phyloP scores from a whole-genome alignment of 148 eudicot genomes.

The Gaultheria prostrata region DNA sequence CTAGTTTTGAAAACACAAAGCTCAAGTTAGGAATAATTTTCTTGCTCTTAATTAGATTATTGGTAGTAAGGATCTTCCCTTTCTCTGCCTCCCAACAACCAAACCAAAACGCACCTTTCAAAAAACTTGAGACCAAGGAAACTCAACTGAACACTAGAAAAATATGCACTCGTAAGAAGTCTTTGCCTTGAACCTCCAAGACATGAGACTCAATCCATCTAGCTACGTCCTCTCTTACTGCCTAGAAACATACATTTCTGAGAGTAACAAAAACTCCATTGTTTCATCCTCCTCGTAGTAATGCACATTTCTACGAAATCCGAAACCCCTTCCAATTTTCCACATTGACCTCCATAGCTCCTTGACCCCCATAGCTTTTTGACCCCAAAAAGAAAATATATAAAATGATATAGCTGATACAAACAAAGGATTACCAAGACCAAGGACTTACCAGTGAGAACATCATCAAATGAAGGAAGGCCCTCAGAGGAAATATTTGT shows the following conservation, averaged over 20 bases:
- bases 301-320: not conserved
- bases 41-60: not conserved
- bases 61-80: not conserved
- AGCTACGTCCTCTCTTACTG: not conserved
- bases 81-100: not conserved
- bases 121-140: conserved; percentile 1
- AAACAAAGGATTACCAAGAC: not conserved
- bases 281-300: not conserved
- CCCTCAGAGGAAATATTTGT: conserved; percentile 18
- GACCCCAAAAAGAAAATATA: not conserved
- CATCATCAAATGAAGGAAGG: conserved; percentile 46
- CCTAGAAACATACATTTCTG: not conserved
- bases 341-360: not conserved
- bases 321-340: not conserved
- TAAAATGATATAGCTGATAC: not conserved
- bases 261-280: not conserved
- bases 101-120: not conserved
- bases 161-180: not conserved
- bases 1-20: not conserved
- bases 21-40: not conserved
- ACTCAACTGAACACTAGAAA: not conserved
- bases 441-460: conserved; percentile 40
- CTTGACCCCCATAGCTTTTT: not conserved
- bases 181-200: not conserved
- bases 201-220: not conserved